Percentiles rank a stretch among this genome's conserved stretches.
These are phyloP conservation scores for Botrytis squamosa DNA, from an alignment of 2,329 filamentous ascomycete species.

Conservation along the genomic window DNA sequence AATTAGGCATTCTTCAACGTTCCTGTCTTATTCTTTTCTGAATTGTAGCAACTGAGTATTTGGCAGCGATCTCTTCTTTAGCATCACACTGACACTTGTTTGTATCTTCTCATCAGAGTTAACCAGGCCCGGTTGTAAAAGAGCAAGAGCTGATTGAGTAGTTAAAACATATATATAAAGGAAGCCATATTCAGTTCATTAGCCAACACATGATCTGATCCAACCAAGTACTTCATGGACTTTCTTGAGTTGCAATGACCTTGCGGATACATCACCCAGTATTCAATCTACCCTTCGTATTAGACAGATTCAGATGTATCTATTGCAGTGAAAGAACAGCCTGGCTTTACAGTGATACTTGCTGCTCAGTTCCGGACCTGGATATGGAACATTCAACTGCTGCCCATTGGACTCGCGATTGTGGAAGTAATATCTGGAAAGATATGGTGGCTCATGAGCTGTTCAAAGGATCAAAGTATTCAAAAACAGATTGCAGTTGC, in stretches of 20 bases:
- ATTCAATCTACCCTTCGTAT: not conserved
- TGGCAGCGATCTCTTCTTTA: not conserved
- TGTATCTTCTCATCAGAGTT: not conserved
- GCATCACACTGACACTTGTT: not conserved
- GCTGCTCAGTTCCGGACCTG: not conserved
- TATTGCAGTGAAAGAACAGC: not conserved
- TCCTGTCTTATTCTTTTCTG: not conserved
- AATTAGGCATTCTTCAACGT: not conserved
- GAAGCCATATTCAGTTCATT: not conserved
- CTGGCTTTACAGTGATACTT: not conserved
- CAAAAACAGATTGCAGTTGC: not conserved
- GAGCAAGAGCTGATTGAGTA: not conserved
- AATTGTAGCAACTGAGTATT: too few relatives aligned
- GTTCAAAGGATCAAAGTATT: not conserved
- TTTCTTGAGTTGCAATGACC: not conserved
- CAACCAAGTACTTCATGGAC: not conserved
- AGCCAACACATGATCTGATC: not conserved
- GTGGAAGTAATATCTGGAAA: not conserved
- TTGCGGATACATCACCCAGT: not conserved
- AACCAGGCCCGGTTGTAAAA: not conserved
- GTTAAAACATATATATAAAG: not conserved
- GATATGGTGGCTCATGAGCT: not conserved
- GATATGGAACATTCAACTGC: not conserved
- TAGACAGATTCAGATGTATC: too few relatives aligned
- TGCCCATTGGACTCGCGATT: not conserved